Evolutionary conservation across 306 rosid species (phyloP).

Genomic region (Ziziphus jujuba): DNA sequence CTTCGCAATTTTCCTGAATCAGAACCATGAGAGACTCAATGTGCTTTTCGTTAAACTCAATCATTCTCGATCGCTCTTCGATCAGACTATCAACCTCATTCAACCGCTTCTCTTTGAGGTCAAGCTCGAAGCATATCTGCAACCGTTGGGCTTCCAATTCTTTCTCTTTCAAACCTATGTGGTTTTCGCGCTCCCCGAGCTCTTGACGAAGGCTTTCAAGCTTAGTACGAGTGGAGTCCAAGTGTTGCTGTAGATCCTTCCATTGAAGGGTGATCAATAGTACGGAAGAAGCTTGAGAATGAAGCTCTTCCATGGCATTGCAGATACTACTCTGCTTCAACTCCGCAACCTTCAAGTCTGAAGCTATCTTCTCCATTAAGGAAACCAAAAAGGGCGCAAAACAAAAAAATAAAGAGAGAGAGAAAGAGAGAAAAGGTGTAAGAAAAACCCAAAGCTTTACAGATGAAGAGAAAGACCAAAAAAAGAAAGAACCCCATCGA

Average conservation of each 20-base stretch:
- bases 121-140: neutral
- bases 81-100: slow-evolving; percentile 14
- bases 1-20: slow-evolving; percentile 36
- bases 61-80: slow-evolving; percentile 19
- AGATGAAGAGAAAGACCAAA: no score
- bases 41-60: slow-evolving; percentile 1
- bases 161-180: neutral
- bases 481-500: no score
- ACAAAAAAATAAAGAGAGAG: no score
- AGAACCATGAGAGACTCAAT: slow-evolving; percentile 11
- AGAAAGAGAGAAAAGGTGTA: no score
- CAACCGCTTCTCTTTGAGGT: slow-evolving; percentile 10
- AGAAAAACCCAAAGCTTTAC: no score
- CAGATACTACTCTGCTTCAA: slow-evolving; percentile 32
- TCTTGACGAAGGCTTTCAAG: neutral
- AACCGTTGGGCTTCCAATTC: slow-evolving; percentile 3
- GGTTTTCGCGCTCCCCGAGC: slow-evolving; percentile 6
- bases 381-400: no score
- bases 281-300: slow-evolving; percentile 31
- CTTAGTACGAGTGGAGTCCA: slow-evolving; percentile 27
- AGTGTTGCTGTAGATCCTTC: slow-evolving; percentile 52
- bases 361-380: slow-evolving; percentile 29
- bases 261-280: slow-evolving; percentile 33
- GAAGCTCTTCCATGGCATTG: slow-evolving; percentile 31
- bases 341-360: slow-evolving; percentile 26